phyloP scores from a whole-genome alignment of 768 basidiomycete species.

The Rickenella mellea region DNA sequence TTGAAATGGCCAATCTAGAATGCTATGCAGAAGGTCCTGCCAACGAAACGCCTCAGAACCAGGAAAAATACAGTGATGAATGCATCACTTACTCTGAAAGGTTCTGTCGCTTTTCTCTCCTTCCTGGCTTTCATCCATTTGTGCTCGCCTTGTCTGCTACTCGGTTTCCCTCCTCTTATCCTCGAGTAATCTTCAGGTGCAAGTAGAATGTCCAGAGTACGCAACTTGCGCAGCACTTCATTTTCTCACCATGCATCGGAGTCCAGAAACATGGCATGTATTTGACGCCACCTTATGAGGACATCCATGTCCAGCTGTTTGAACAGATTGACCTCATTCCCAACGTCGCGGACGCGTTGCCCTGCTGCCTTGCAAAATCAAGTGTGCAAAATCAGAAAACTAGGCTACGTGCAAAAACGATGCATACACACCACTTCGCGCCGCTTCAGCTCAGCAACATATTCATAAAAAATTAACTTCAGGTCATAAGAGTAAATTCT shows the following conservation, averaged over 20 bases:
- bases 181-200: constrained; percentile 93
- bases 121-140: constrained; percentile 77
- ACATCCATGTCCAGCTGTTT: constrained; percentile 85
- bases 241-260: constrained; percentile 77
- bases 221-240: constrained; percentile 68
- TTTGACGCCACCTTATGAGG: constrained; percentile 85
- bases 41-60: neutral
- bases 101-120: constrained; percentile 87
- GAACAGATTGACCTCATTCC: constrained; percentile 77
- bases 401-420: neutral
- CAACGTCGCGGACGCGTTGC: constrained; percentile 69
- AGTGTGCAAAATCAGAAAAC: constrained; percentile 6
- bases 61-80: neutral
- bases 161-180: constrained; percentile 86
- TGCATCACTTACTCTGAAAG: constrained; percentile 55
- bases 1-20: constrained; percentile 64
- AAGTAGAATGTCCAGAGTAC: constrained; percentile 83
- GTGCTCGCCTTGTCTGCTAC: constrained; percentile 68
- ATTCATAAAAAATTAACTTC: constrained; percentile 84
- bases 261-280: constrained; percentile 64
- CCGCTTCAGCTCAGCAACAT: constrained; percentile 74
- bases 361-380: constrained; percentile 62
- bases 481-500: constrained; percentile 82
- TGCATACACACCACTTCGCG: constrained; percentile 72
- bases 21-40: constrained; percentile 61